Conservation (phyloP, 106 monocot species). For the Allium cepa region DNA sequence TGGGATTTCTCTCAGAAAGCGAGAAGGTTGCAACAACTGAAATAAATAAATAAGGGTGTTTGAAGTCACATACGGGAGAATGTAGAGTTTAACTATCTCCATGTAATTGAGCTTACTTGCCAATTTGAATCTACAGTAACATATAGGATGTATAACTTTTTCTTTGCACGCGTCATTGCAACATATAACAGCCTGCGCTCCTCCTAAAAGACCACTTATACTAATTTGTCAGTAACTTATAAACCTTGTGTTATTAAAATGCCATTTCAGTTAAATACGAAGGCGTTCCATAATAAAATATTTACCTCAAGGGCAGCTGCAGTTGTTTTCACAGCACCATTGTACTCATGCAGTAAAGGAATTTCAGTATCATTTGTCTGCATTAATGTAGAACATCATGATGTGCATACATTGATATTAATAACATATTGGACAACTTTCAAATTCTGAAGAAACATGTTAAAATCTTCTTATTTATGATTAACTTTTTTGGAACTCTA, state of each 20-base stretch:
- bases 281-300: neutral
- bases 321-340: constrained; percentile 38
- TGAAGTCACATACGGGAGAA: too few relatives aligned
- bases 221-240: too few relatives aligned
- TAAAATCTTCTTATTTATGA: too few relatives aligned
- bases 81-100: too few relatives aligned
- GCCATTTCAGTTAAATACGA: too few relatives aligned
- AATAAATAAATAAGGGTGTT: neutral
- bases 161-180: constrained; percentile 86
- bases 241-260: too few relatives aligned
- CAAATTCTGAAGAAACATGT: too few relatives aligned
- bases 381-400: neutral
- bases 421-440: too few relatives aligned
- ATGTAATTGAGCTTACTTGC: constrained; percentile 31
- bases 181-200: constrained; percentile 88
- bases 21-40: constrained; percentile 78
- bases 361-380: constrained; percentile 96
- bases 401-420: neutral
- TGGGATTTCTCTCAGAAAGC: constrained; percentile 83
- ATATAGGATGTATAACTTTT: constrained; percentile 70
- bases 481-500: too few relatives aligned
- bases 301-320: constrained; percentile 64
- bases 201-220: constrained; percentile 38
- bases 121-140: constrained; percentile 55
- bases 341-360: constrained; percentile 74